Percentiles rank a stretch among this genome's conserved stretches.
phyloP scores from a whole-genome alignment of 805 yeast genomes.

The Barnettozyma sucrosica region DNA sequence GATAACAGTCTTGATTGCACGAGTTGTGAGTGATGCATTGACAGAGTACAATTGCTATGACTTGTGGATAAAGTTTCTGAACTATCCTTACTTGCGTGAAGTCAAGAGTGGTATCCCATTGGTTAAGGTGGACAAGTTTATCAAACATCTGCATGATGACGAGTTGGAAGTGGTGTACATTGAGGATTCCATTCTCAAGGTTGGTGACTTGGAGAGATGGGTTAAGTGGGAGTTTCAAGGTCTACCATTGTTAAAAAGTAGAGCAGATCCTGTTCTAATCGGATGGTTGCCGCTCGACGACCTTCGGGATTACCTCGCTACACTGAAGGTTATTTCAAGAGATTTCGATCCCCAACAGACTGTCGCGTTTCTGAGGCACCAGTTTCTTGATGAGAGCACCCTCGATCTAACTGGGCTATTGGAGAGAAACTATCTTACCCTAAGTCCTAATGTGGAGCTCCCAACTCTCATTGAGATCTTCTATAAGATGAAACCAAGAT shows the following conservation, averaged over 20 bases:
- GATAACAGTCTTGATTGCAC: slow-evolving; percentile 73
- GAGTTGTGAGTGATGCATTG: slow-evolving; percentile 63
- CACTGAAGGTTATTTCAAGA: background rate
- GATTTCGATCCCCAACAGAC: slow-evolving; percentile 3
- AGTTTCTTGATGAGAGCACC: background rate
- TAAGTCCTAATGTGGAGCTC: slow-evolving; percentile 18
- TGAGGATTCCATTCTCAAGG: slow-evolving; percentile 25
- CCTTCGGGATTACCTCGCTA: slow-evolving; percentile 27
- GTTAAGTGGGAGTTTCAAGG: slow-evolving; percentile 28
- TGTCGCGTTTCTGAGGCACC: slow-evolving; percentile 6
- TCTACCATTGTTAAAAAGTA: slow-evolving; percentile 39
- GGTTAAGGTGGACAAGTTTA: slow-evolving; percentile 28
- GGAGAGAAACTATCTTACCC: slow-evolving; percentile 16
- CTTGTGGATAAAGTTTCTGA: slow-evolving; percentile 38
- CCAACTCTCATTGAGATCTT: slow-evolving; percentile 26
- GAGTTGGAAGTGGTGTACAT: slow-evolving; percentile 26
- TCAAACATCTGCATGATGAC: slow-evolving; percentile 30
- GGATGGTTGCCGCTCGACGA: slow-evolving; percentile 41
- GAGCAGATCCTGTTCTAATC: slow-evolving; percentile 28
- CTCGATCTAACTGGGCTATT: slow-evolving; percentile 14
- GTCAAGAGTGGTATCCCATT: slow-evolving; percentile 36
- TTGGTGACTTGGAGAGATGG: slow-evolving; percentile 25
- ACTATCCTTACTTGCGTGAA: slow-evolving; percentile 39
- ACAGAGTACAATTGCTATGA: slow-evolving; percentile 62
- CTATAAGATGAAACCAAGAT: slow-evolving; percentile 26